Conservation (phyloP, 306 rosid species). For the Ceratonia siliqua region DNA sequence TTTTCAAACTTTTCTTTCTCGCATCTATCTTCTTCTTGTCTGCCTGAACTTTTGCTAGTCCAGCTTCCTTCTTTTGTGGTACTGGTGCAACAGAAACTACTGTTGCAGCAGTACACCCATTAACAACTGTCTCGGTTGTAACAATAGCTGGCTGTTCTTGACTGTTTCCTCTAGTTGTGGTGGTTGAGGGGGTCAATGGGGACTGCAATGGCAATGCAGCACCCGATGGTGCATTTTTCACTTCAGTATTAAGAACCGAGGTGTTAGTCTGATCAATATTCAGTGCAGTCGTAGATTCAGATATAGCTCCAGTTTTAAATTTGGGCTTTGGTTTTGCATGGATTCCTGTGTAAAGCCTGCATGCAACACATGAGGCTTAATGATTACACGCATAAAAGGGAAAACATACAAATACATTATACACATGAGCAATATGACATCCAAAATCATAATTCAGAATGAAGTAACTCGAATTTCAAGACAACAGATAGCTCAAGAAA, state of each 20-base stretch:
- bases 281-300: conserved; percentile 89
- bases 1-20: conserved; percentile 96
- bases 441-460: background rate
- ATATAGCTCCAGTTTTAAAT: conserved; percentile 88
- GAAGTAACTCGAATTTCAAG: background rate
- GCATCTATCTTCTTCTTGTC: conserved; percentile 98
- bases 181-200: conserved; percentile 41
- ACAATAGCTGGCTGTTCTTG: conserved; percentile 53
- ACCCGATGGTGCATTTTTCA: conserved; percentile 45
- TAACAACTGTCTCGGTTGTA: conserved; percentile 39
- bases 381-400: no score
- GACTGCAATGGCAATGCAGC: conserved; percentile 48
- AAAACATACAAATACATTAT: background rate
- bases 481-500: background rate
- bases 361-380: conserved; percentile 11
- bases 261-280: conserved; percentile 82
- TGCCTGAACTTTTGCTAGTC: conserved; percentile 62
- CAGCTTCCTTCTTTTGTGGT: conserved; percentile 61
- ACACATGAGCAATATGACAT: background rate
- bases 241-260: conserved; percentile 56
- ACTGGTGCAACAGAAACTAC: conserved; percentile 39
- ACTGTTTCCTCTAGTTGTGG: conserved; percentile 51
- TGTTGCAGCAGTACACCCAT: conserved; percentile 40
- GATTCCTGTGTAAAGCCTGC: conserved; percentile 91
- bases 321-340: conserved; percentile 93